Evolutionary conservation across 2,329 filamentous ascomycete genomes (phyloP), one percentile per base, ranked within the genome.

Genomic region (Exophiala sp.): DNA sequence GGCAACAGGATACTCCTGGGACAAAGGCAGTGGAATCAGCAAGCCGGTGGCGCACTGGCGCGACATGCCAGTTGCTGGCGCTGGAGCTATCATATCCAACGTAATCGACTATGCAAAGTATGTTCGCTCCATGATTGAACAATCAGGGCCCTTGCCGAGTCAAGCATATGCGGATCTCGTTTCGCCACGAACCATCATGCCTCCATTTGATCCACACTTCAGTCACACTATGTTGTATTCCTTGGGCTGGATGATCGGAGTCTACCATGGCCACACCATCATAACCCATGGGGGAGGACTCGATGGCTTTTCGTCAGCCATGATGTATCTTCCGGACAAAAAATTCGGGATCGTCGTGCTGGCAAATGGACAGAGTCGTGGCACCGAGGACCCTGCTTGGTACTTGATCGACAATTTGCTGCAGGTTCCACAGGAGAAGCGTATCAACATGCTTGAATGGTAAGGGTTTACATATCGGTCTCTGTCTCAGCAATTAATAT

Each of bases 21-120:
- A 55, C 10, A 57, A 57, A n/a, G 47, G 34, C 11, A 38, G 32
- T 3, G 47, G 52, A 18, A n/a, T 41, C 34, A 52, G 38, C 38
- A 24, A 48, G 7, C 54, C 49, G 2, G 50, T 48, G 24, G 24
- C 39, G 41, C 35, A 18, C 14, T 21, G 55, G 36, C 18, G 53
- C 42, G 33, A 64, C 43, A 36, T 49, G 32, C 51, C 50, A 24
- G 12, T 35, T 41, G 58, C 48, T 39, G 44, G 35, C 42, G 66
- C 66, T 14, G 66, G 65, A 1, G 45, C 55, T 2, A 46, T 63
- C 5, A 63, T 68, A 41, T 72, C 68, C 0, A 72, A 66, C 21
- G 70, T 74, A 4, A 33, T 63, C 0, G 72, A 75, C 53, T 75
- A 73, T 59, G 66, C 71, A 5, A 75, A 73, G 60, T 84, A 80